These are phyloP conservation scores for Hyaloraphidium curvatum DNA, from an alignment of 192 early-diverging fungal species.

Conservation along the genomic window DNA sequence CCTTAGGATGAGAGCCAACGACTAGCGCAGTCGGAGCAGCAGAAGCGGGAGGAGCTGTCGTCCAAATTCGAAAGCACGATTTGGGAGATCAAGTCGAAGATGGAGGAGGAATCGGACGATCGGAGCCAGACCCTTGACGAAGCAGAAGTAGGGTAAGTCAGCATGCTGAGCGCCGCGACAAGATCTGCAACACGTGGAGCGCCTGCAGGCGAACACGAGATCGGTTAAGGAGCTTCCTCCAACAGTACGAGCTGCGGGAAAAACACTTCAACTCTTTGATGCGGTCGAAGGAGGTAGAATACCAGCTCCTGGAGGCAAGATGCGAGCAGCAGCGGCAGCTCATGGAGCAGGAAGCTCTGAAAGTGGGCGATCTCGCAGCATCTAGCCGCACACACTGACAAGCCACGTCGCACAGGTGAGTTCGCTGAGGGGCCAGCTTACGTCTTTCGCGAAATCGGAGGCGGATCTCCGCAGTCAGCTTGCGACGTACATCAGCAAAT, in stretches of 20 bases:
- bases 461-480: conserved; percentile 34
- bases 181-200: not conserved
- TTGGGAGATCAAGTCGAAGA: conserved; percentile 34
- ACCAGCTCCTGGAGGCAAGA: conserved; percentile 32
- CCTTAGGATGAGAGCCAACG: conserved; percentile 27
- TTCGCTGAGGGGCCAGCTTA: conserved; percentile 23
- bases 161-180: not conserved
- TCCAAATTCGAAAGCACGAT: conserved; percentile 38
- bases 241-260: conserved; percentile 38
- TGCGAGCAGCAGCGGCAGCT: conserved; percentile 24
- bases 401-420: conserved; percentile 4
- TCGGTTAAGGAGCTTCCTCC: conserved; percentile 32
- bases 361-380: conserved; percentile 9
- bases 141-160: conserved; percentile 7
- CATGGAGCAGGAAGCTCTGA: conserved; percentile 16
- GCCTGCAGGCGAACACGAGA: conserved; percentile 10
- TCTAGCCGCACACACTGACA: no score
- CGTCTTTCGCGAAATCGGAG: conserved; percentile 29
- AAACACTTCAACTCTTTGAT: conserved; percentile 37
- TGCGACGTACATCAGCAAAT: conserved; percentile 39
- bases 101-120: conserved; percentile 24
- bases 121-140: conserved; percentile 20
- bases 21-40: conserved; percentile 23
- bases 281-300: conserved; percentile 32
- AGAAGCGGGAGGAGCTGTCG: conserved; percentile 31